Conservation (phyloP, 371 early-diverging fungal genomes). For the Mucor lusitanicus region DNA sequence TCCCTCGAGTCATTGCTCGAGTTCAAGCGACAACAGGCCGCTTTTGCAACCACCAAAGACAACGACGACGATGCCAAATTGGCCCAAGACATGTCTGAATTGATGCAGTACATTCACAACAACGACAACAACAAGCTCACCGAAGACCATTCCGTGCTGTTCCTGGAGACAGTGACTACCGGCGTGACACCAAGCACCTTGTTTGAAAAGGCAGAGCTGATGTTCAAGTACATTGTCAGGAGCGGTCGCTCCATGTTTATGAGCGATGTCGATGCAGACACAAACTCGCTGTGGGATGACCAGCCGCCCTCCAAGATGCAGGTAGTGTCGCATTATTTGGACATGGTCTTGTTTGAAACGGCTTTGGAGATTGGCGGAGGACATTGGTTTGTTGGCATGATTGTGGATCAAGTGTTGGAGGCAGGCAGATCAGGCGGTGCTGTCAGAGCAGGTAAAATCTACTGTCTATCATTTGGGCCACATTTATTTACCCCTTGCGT, state of each 20-base stretch:
- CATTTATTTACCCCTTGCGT: background rate
- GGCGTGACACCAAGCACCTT: slow-evolving; percentile 35
- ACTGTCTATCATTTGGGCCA: background rate
- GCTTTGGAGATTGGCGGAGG: slow-evolving; percentile 48
- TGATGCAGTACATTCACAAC: slow-evolving; percentile 12
- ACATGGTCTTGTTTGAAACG: slow-evolving; percentile 50
- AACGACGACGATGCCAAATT: background rate
- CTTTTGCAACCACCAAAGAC: background rate
- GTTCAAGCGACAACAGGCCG: slow-evolving; percentile 14
- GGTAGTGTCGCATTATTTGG: slow-evolving; percentile 43
- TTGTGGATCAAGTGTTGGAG: slow-evolving; percentile 47
- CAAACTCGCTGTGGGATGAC: slow-evolving; percentile 32
- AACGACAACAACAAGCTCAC: slow-evolving; percentile 23
- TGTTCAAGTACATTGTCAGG: slow-evolving; percentile 51
- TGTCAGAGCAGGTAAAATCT: slow-evolving; percentile 46
- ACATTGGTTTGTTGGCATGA: slow-evolving; percentile 50
- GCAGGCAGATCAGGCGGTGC: slow-evolving; percentile 56
- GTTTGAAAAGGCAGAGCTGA: slow-evolving; percentile 39
- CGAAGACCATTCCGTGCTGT: background rate
- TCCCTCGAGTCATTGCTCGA: slow-evolving; percentile 16
- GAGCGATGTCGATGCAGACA: slow-evolving; percentile 49
- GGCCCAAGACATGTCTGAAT: slow-evolving; percentile 9
- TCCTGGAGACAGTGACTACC: slow-evolving; percentile 34
- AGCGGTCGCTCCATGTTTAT: slow-evolving; percentile 55
- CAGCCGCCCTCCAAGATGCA: slow-evolving; percentile 20